Percentiles rank a stretch among this genome's conserved stretches.
Evolutionary conservation across 805 yeast genomes (phyloP).

Genomic region (Brettanomyces naardenensis): DNA sequence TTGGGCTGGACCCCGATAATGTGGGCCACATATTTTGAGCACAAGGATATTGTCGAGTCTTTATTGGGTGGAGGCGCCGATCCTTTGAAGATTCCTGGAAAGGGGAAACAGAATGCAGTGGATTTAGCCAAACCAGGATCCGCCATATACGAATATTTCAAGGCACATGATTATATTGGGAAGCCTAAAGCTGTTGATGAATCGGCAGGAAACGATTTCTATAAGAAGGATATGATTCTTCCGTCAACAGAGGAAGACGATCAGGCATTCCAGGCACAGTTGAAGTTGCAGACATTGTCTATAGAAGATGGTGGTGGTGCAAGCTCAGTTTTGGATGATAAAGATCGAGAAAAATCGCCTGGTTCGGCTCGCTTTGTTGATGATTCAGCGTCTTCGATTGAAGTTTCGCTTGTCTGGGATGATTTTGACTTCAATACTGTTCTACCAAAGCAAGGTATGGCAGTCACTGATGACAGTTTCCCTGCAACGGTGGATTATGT

Average conservation of each 20-base stretch:
- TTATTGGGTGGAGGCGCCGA: constrained; percentile 62
- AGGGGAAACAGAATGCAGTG: constrained; percentile 39
- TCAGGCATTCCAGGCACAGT: constrained; percentile 23
- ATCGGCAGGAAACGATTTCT: constrained; percentile 7
- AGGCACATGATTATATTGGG: constrained; percentile 38
- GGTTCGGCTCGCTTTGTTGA: constrained; percentile 23
- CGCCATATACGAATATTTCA: constrained; percentile 50
- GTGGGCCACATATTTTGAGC: constrained; percentile 76
- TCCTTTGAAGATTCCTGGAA: constrained; percentile 31
- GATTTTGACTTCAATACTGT: constrained; percentile 52
- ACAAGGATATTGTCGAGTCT: constrained; percentile 43
- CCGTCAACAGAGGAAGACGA: constrained; percentile 15
- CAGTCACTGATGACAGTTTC: constrained; percentile 52
- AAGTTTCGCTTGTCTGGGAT: constrained; percentile 22
- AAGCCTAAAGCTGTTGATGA: constrained; percentile 8
- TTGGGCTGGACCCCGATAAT: constrained; percentile 61
- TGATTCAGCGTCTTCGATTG: constrained; percentile 18
- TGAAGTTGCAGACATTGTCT: constrained; percentile 10
- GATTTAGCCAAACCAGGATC: constrained; percentile 51
- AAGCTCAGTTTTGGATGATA: neutral
- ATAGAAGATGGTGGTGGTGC: neutral
- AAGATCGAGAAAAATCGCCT: constrained; percentile 5
- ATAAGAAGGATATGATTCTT: constrained; percentile 12
- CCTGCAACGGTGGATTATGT: constrained; percentile 40
- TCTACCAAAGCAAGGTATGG: constrained; percentile 50